Evolutionary conservation across 345 rosid species (phyloP).

Genomic region (Capsella bursapastoris): DNA sequence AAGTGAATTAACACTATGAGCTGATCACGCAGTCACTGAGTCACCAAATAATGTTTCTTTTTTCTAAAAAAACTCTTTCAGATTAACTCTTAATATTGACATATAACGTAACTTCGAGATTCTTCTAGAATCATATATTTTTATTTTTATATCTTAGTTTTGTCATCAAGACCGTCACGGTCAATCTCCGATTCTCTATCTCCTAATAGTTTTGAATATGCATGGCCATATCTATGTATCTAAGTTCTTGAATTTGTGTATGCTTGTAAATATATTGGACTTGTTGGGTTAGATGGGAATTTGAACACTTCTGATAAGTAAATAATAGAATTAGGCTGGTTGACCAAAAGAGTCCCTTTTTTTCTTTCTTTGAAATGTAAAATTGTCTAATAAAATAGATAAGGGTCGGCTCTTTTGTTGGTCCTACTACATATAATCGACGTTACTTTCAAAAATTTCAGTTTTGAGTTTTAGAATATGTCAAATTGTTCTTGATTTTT

Average conservation of each 20-base stretch:
- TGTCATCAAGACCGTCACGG: no score
- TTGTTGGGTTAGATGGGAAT: background rate
- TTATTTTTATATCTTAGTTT: no score
- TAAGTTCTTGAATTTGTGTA: background rate
- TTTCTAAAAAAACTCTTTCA: no score
- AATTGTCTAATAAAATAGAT: constrained; percentile 7
- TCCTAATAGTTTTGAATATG: no score
- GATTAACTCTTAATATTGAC: no score
- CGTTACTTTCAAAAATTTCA: constrained; percentile 23
- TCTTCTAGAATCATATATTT: no score
- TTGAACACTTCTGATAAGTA: constrained; percentile 7
- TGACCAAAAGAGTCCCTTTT: constrained; percentile 21
- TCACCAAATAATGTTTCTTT: no score
- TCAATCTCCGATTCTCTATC: no score
- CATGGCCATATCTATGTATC: background rate
- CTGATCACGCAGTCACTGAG: no score
- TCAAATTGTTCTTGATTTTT: background rate
- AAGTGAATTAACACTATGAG: no score
- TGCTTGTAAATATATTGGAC: constrained; percentile 12
- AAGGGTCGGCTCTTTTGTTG: constrained; percentile 35
- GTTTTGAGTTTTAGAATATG: background rate
- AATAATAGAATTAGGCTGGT: background rate
- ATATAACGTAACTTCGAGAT: no score
- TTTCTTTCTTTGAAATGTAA: background rate
- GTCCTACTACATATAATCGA: constrained; percentile 29